Percentiles rank a stretch among this genome's conserved stretches.
Conservation (phyloP, 2,329 filamentous ascomycete genomes). For the Scedosporium dehoogii region DNA sequence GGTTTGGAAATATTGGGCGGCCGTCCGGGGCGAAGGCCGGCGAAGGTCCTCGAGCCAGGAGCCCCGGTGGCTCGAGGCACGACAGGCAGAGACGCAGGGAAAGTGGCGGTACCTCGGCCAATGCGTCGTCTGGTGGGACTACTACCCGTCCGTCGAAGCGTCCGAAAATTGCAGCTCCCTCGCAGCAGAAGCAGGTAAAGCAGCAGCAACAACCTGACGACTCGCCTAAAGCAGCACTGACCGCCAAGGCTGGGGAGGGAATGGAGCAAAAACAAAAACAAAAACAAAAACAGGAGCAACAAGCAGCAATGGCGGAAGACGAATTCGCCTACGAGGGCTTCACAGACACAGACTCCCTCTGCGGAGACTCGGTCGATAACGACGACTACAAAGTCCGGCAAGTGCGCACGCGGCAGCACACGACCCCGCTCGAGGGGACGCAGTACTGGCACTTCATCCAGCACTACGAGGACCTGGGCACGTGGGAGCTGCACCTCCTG, state of each 20-base stretch:
- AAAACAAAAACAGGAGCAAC: conserved; percentile 11
- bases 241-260: not conserved
- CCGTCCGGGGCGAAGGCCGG: conserved; percentile 36
- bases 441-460: conserved; percentile 39
- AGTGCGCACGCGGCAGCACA: conserved; percentile 37
- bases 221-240: conserved; percentile 1
- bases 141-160: not conserved
- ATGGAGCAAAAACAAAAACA: not conserved
- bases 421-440: conserved; percentile 36
- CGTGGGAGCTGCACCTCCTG: conserved; percentile 46
- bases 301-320: conserved; percentile 14
- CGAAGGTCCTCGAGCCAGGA: conserved; percentile 7
- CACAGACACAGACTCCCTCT: conserved; percentile 42
- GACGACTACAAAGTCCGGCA: conserved; percentile 43
- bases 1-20: conserved; percentile 47
- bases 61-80: not conserved
- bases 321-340: conserved; percentile 35
- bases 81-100: not conserved
- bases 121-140: not conserved
- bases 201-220: not conserved
- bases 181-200: not conserved
- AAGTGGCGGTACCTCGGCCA: not conserved
- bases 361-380: conserved; percentile 30
- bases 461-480: conserved; percentile 26
- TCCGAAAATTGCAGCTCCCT: conserved; percentile 9